Evolutionary conservation across 108 stramenopile species (phyloP), one percentile per base, ranked within the genome.

Genomic region (Skeletonema potamos): DNA sequence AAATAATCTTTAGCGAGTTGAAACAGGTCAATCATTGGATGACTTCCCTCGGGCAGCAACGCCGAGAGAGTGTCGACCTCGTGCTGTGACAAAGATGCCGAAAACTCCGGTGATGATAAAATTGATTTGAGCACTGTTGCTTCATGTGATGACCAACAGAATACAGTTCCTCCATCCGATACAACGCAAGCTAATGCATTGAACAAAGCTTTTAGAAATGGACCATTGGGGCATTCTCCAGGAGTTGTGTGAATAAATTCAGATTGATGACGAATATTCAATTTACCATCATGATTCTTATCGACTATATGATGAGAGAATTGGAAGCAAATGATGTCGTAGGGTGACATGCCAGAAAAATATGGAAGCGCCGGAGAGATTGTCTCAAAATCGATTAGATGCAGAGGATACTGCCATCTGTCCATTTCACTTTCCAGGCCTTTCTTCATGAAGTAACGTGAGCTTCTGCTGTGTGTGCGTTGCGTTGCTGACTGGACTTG

Each of bases 361-460:
- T 70, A 82, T 10, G 84, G 84, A 43, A 85, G 58, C 2, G 74
- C 69, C 1, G 84, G 77, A 17, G 68, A 41, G 15, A 69, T 33
- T n/a, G 84, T 85, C 59, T 85, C 84, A 57, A 85, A 85, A 43
- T 85, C 84, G 3, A 85, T 74, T 58, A 85, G 82, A 70, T 85
- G 84, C 27, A 66, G 66, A 43, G 84, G 84, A 70, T 79, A 85
- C 29, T 60, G 51, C 84, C 81, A 85, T n/a, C 26, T 15, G 1
- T 74, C 28, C 68, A 82, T 79, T 56, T 64, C 72, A 26, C 46
- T 39, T 20, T 56, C 33, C 9, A 85, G 55, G 46, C 65, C 33
- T 24, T 75, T 62, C 32, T 41, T 65, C 54, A 72, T 73, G 27
- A 85, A 41, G 11, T 54, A 61, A 67, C 33, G 70, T 51, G 27